These are phyloP conservation scores for Trametes versicolor DNA, from an alignment of 1,284 basidiomycete species.

Conservation along the genomic window DNA sequence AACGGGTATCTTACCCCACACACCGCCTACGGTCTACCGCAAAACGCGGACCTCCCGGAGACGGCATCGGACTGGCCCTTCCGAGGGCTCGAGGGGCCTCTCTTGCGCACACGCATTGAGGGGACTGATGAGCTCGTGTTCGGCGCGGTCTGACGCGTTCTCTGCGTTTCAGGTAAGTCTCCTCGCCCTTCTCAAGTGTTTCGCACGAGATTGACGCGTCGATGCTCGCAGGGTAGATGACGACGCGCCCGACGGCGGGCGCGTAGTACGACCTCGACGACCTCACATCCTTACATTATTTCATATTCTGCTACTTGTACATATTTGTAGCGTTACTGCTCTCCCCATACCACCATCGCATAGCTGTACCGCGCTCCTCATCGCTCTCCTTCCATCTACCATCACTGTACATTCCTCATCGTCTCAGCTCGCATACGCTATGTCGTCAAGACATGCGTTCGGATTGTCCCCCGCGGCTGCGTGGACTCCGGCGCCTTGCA, in stretches of 20 bases:
- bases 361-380: neutral
- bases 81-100: neutral
- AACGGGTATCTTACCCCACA: neutral
- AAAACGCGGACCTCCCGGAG: neutral
- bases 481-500: neutral
- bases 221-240: neutral
- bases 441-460: constrained; percentile 6
- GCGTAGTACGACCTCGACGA: constrained; percentile 49
- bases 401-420: neutral
- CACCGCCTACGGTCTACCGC: neutral
- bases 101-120: neutral
- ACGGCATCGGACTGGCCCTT: neutral
- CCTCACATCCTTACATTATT: neutral
- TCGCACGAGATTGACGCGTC: neutral
- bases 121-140: constrained; percentile 9
- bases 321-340: neutral
- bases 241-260: constrained; percentile 35
- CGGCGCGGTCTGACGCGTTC: constrained; percentile 4
- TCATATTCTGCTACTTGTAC: neutral
- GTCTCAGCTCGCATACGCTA: neutral
- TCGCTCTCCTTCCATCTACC: neutral
- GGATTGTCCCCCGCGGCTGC: constrained; percentile 12
- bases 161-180: neutral
- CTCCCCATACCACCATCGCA: neutral
- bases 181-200: neutral